Evolutionary conservation across 345 rosid genomes (phyloP).

Genomic region (Eutrema japonicum): DNA sequence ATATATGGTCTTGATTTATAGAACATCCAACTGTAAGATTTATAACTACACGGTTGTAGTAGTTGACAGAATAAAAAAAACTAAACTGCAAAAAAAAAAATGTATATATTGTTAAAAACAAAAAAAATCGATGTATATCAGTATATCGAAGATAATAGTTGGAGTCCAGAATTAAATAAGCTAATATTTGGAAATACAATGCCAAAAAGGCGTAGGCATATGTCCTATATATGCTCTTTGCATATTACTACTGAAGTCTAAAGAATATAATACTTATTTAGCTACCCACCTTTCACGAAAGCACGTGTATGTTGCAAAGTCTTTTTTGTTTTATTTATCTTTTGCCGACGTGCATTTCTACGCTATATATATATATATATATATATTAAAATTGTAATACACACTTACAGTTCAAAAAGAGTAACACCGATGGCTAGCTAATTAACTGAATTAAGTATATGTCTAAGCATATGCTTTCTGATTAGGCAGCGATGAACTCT

Average conservation of each 20-base stretch:
- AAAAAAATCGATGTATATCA: neutral
- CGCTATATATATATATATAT: neutral
- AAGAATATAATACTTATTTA: conserved; percentile 31
- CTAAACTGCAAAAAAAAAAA: no score
- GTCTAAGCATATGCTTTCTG: conserved; percentile 43
- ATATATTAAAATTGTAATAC: neutral
- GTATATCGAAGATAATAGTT: neutral
- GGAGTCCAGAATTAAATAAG: neutral
- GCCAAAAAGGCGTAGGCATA: conserved; percentile 14
- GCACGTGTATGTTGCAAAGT: conserved; percentile 27
- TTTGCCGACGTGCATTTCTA: conserved; percentile 28
- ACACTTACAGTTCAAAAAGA: conserved; percentile 16
- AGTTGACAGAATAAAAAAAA: no score
- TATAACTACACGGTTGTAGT: neutral
- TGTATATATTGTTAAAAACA: neutral
- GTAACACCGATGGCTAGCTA: conserved; percentile 24
- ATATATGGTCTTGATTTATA: no score
- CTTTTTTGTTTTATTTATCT: conserved; percentile 14
- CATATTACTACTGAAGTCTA: conserved; percentile 3
- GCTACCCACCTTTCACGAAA: conserved; percentile 28
- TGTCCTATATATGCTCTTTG: neutral
- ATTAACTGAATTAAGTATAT: conserved; percentile 35
- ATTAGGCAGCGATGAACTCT: conserved; percentile 34
- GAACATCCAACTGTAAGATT: conserved; percentile 2
- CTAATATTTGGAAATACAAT: neutral